Conservation (phyloP, 2,329 filamentous ascomycete species). For the Xylaria sp. region DNA sequence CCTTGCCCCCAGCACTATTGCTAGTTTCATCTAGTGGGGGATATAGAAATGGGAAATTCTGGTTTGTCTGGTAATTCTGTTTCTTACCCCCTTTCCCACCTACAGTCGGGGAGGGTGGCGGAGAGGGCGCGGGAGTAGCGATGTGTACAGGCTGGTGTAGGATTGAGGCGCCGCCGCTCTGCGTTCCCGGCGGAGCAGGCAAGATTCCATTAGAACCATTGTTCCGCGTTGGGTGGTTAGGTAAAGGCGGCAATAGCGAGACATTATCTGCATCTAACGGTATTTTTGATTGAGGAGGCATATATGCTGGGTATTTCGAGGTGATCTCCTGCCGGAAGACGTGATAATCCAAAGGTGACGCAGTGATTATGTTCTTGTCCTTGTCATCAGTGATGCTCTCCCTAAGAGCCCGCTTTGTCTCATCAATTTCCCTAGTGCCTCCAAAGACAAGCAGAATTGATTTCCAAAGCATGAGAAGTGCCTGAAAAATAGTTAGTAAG, state of each 20-base stretch:
- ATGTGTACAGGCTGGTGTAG: conserved; percentile 97
- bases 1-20: conserved; percentile 91
- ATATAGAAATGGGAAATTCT: conserved; percentile 98
- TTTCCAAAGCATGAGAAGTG: conserved; percentile 92
- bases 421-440: conserved; percentile 75
- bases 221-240: conserved; percentile 74
- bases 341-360: conserved; percentile 95
- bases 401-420: conserved; percentile 76
- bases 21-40: conserved; percentile 89
- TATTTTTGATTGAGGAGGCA: conserved; percentile 83
- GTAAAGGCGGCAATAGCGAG: conserved; percentile 86
- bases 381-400: conserved; percentile 68
- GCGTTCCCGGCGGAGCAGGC: conserved; percentile 62
- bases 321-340: conserved; percentile 96
- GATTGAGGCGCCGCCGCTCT: conserved; percentile 77
- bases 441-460: conserved; percentile 87
- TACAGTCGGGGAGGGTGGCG: conserved; percentile 86
- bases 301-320: conserved; percentile 97
- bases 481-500: conserved; percentile 52
- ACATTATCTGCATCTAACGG: conserved; percentile 91
- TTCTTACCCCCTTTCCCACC: conserved; percentile 97
- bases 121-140: conserved; percentile 95
- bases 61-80: conserved; percentile 99
- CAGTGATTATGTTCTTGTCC: conserved; percentile 83
- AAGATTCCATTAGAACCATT: conserved; percentile 71